Evolutionary conservation across 83 land plant genomes (phyloP), one percentile per base, ranked within the genome.

Genomic region (Picea abies): DNA sequence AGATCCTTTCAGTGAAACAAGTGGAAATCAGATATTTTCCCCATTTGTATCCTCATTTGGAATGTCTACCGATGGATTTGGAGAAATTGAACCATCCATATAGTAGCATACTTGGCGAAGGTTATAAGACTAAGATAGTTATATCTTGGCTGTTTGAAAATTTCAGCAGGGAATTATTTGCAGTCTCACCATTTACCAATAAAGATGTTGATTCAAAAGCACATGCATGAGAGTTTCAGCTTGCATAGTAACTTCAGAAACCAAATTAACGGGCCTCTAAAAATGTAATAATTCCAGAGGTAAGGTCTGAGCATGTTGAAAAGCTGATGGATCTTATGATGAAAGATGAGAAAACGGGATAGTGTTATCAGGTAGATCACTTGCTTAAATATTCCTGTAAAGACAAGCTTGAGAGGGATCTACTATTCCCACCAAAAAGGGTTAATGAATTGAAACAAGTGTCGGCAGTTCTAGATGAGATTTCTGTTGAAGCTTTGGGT

Each of bases 311-410:
- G 29, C 29, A 29, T 29, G 29, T 29, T 29, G 29, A 29, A 29
- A 29, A 29, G 29, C 29, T 29, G 29, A 29, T 29, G 29, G 29
- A 32, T 1, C 2, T 1, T 1, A 32, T 32, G 2, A 95, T 97
- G 52, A 97, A 95, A 90, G 96, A 97, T 86, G 96, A 89, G 81
- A 93, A 91, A 66, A 56, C 15, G 2, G 3, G 15, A 56, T 11
- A 11, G 58, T 11, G 58, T 56, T 56, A 56, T 68, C 88, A 97
- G 25, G 99, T 97, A 3, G 98, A 97, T 85, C 99, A 97, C 84
- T 81, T 97, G 79, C 88, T 97, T 26, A 95, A 97, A 85, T 95
- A 97, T 79, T 95, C 84, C 69, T 90, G 94, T 85, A 97, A 91
- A 37, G 98, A 95, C 47, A 89, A 92, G 82, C 88, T 97, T 72